Percentiles rank a stretch among this genome's conserved stretches.
Conservation (phyloP, 768 basidiomycete genomes). For the Suillus paluster region DNA sequence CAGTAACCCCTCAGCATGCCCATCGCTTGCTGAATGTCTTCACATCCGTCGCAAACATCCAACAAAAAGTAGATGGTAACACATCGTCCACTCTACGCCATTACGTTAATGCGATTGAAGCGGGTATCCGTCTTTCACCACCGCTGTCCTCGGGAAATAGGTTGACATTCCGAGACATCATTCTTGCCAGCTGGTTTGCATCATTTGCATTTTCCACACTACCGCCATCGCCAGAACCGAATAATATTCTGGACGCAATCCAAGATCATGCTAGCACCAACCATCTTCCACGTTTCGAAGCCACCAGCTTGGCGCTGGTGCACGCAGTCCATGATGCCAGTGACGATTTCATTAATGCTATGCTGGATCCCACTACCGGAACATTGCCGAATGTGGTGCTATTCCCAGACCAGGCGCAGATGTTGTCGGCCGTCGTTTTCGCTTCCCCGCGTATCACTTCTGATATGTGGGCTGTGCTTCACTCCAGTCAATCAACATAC, state of each 20-base stretch:
- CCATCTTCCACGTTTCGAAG: conserved; percentile 29
- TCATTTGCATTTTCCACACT: conserved; percentile 35
- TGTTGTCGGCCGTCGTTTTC: conserved; percentile 42
- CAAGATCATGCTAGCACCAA: conserved; percentile 25
- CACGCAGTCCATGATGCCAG: conserved; percentile 39
- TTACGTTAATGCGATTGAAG: conserved; percentile 47
- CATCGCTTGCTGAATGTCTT: conserved; percentile 52
- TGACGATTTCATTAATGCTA: conserved; percentile 34
- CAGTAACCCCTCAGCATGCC: conserved; percentile 34
- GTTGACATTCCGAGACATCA: conserved; percentile 42
- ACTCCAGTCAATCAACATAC: conserved; percentile 29
- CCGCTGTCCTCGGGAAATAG: conserved; percentile 9
- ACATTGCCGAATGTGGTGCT: conserved; percentile 47
- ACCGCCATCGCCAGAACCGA: conserved; percentile 24
- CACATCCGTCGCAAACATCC: conserved; percentile 44
- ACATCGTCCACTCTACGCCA: conserved; percentile 38
- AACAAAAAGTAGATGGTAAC: conserved; percentile 31
- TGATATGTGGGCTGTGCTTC: conserved; percentile 19
- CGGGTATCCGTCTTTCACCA: conserved; percentile 9
- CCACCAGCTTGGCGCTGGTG: conserved; percentile 42
- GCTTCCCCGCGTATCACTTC: conserved; percentile 31
- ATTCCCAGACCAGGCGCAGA: conserved; percentile 43
- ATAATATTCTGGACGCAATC: conserved; percentile 23
- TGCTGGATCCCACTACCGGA: conserved; percentile 41
- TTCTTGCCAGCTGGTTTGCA: conserved; percentile 43